Percentiles rank a stretch among this genome's conserved stretches.
Conservation (phyloP, 768 basidiomycete genomes). For the Lactarius trivialis region DNA sequence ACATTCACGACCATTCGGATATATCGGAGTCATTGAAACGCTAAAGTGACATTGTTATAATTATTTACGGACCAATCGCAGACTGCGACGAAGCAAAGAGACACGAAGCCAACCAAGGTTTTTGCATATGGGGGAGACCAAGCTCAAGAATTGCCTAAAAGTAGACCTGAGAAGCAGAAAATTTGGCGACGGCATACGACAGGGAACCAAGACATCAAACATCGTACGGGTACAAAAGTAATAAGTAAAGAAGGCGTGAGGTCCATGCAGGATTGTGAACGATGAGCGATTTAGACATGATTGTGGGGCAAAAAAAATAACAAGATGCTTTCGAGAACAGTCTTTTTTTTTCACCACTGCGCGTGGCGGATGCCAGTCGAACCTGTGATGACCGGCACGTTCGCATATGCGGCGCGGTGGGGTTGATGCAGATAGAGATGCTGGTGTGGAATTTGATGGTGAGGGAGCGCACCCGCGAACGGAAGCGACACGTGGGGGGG, state of each 20-base stretch:
- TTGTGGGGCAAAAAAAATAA: not conserved
- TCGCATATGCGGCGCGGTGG: constrained; percentile 1
- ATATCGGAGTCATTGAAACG: not conserved
- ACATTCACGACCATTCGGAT: not conserved
- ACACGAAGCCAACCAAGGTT: constrained; percentile 8
- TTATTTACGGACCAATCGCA: not conserved
- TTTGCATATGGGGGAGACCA: constrained; percentile 7
- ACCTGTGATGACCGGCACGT: constrained; percentile 13
- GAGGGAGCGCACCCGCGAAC: not conserved
- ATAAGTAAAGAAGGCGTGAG: constrained; percentile 8
- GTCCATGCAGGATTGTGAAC: constrained; percentile 11
- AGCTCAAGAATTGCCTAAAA: not conserved
- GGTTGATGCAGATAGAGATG: constrained; percentile 8
- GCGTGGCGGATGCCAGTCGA: constrained; percentile 21
- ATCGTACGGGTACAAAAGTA: constrained; percentile 14
- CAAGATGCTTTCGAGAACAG: not conserved
- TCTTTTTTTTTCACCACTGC: constrained; percentile 7
- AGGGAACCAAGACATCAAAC: constrained; percentile 6
- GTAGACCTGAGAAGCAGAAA: not conserved
- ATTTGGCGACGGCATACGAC: constrained; percentile 8
- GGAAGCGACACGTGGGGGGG: constrained; percentile 1
- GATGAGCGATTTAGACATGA: constrained; percentile 14
- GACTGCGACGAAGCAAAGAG: not conserved
- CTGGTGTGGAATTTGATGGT: constrained; percentile 7
- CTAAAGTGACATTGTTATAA: not conserved